Evolutionary conservation across 2,329 filamentous ascomycete species (phyloP), one percentile per base, ranked within the genome.

Genomic region (Plenodomus tracheiphilus): DNA sequence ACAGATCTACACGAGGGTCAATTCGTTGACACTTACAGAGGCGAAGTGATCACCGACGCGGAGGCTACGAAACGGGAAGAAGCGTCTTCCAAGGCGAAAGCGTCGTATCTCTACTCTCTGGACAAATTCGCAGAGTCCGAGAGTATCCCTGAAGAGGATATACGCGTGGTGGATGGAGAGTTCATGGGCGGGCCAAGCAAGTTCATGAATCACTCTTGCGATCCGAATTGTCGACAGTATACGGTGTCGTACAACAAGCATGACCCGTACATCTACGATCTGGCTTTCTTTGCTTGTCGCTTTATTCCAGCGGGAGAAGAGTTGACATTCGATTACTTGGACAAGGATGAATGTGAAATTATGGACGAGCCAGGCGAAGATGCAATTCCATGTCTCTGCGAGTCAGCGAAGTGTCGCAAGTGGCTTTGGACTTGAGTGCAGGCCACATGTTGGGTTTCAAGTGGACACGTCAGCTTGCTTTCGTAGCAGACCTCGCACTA

Each of bases 201-300:
- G 2, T 94, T 93, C 70, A 88, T 93, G 68, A 94, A 94, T 61
- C 89, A 94, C 68, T 88, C 83, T 2, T 93, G 89, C 67, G 82
- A 89, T 4, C 89, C 89, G 0, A 93, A 92, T 62, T 80, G 91
- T 64, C 79, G 87, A 13, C 89, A 91, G 51, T 93, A 92, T 70
- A 88, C 87, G 0, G 84, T 90, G 1, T 87, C 89, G 1, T 88
- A 87, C 42, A 89, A 92, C 62, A 86, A 89, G 52, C 83, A 87
- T 0, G 87, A 92, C 62, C 84, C 85, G 49, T 81, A 84, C 39
- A 79, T 92, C 6, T 91, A 93, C 66, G 87, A 91, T 51, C 75
- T 93, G 40, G 89, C 88, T 0, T 80, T 93, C 51, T 93, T 93
- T 62, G 88, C 89, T 0, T 80, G 85, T 22, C 74, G 79, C 36